Conservation (phyloP, 2,329 filamentous ascomycete genomes). For the Ascomycota sp. region DNA sequence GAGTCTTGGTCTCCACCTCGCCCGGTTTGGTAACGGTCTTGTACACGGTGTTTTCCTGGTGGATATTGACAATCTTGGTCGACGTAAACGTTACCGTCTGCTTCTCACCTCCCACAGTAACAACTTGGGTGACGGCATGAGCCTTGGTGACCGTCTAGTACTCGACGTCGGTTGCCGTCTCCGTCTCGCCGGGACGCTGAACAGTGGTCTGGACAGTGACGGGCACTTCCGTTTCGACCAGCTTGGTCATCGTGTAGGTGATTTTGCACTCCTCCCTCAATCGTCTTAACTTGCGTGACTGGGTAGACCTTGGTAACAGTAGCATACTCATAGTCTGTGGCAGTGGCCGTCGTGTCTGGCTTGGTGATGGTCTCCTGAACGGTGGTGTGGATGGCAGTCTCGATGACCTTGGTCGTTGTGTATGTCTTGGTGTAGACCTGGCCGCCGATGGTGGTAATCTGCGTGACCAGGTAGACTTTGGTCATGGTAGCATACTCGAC, state of each 20-base stretch:
- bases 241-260: slow-evolving; percentile 17
- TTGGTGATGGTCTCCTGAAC: slow-evolving; percentile 9
- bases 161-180: slow-evolving; percentile 3
- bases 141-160: slow-evolving; percentile 22
- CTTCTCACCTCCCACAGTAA: slow-evolving; percentile 13
- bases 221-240: slow-evolving; percentile 11
- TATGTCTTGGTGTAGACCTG: slow-evolving; percentile 14
- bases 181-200: slow-evolving; percentile 2
- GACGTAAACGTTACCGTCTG: slow-evolving; percentile 6
- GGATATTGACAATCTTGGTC: slow-evolving; percentile 10
- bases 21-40: slow-evolving; percentile 18
- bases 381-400: slow-evolving; percentile 11
- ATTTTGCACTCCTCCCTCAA: slow-evolving; percentile 18
- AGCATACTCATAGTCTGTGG: slow-evolving; percentile 11
- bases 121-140: slow-evolving; percentile 11
- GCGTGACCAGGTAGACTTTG: slow-evolving; percentile 21
- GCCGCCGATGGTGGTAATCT: slow-evolving; percentile 22
- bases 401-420: slow-evolving; percentile 18
- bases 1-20: slow-evolving; percentile 11
- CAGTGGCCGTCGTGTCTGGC: slow-evolving; percentile 3
- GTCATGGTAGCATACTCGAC: slow-evolving; percentile 21
- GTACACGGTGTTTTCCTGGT: slow-evolving; percentile 10
- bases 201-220: slow-evolving; percentile 13
- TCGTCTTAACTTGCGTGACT: slow-evolving; percentile 21
- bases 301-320: slow-evolving; percentile 18